phyloP scores from a whole-genome alignment of 768 basidiomycete species.

The Mycena rosella region DNA sequence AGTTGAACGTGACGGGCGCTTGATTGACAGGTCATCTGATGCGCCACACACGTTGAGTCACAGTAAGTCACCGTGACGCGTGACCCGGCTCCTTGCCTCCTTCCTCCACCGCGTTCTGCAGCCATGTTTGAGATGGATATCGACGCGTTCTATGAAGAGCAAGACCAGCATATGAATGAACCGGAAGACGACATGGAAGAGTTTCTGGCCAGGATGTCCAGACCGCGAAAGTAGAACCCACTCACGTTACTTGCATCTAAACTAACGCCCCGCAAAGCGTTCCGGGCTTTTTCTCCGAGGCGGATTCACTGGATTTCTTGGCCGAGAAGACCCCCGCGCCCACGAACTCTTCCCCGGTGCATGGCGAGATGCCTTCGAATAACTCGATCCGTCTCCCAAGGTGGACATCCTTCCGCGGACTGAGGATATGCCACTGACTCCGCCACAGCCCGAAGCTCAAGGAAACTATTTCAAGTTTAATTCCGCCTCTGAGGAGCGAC shows the following conservation, averaged over 20 bases:
- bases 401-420: background rate
- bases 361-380: conserved; percentile 5
- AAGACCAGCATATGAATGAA: conserved; percentile 64
- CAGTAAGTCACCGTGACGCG: background rate
- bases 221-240: conserved; percentile 36
- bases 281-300: background rate
- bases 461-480: background rate
- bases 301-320: background rate
- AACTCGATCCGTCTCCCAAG: conserved; percentile 6
- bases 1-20: too few relatives aligned
- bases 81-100: conserved; percentile 8
- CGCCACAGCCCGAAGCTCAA: conserved; percentile 1
- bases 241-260: background rate
- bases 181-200: conserved; percentile 66
- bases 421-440: conserved; percentile 10
- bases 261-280: conserved; percentile 1
- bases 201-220: conserved; percentile 54
- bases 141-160: conserved; percentile 66
- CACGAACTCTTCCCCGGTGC: background rate
- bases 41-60: background rate
- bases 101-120: background rate
- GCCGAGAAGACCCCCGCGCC: background rate
- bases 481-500: background rate
- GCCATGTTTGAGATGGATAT: conserved; percentile 49
- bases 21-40: too few relatives aligned